These are phyloP conservation scores for Trichoderma cornu-damae DNA, from an alignment of 2,329 filamentous ascomycete genomes.

Conservation along the genomic window DNA sequence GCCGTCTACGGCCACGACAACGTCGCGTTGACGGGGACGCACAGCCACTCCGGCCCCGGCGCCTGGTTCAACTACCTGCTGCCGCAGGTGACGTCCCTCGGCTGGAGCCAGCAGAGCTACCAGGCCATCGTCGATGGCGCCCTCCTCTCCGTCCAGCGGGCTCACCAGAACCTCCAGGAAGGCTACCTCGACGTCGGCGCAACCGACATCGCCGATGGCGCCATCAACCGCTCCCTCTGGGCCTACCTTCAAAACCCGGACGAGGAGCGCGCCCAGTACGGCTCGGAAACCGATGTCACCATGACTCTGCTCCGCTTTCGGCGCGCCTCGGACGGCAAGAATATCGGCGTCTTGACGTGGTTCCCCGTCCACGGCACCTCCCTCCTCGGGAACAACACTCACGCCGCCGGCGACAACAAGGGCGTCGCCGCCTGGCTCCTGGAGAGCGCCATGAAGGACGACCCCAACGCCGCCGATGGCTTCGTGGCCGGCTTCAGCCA, in stretches of 20 bases:
- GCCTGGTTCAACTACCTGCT: conserved; percentile 94
- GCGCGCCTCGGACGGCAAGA: conserved; percentile 67
- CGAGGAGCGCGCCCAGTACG: conserved; percentile 66
- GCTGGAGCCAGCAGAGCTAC: conserved; percentile 83
- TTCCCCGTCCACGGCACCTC: conserved; percentile 91
- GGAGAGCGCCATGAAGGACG: conserved; percentile 60
- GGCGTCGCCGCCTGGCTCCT: conserved; percentile 83
- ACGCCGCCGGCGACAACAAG: conserved; percentile 94
- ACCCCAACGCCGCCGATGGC: conserved; percentile 51
- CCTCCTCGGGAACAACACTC: conserved; percentile 83
- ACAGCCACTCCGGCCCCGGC: conserved; percentile 86
- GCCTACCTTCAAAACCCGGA: conserved; percentile 83
- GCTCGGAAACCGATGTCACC: conserved; percentile 46
- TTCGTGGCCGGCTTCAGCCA: conserved; percentile 94
- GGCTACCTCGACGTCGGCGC: conserved; percentile 68
- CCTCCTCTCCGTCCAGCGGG: conserved; percentile 72
- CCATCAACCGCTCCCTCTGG: conserved; percentile 84
- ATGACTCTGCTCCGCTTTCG: conserved; percentile 77
- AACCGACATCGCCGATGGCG: conserved; percentile 66
- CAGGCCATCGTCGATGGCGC: conserved; percentile 83
- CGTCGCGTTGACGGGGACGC: conserved; percentile 84
- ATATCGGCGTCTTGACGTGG: conserved; percentile 80
- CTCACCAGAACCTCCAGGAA: conserved; percentile 55
- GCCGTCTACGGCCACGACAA: conserved; percentile 72
- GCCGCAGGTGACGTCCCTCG: conserved; percentile 82